Base-by-base conservation (phyloP, 441 rosid species). In the Populus hybrid region DNA sequence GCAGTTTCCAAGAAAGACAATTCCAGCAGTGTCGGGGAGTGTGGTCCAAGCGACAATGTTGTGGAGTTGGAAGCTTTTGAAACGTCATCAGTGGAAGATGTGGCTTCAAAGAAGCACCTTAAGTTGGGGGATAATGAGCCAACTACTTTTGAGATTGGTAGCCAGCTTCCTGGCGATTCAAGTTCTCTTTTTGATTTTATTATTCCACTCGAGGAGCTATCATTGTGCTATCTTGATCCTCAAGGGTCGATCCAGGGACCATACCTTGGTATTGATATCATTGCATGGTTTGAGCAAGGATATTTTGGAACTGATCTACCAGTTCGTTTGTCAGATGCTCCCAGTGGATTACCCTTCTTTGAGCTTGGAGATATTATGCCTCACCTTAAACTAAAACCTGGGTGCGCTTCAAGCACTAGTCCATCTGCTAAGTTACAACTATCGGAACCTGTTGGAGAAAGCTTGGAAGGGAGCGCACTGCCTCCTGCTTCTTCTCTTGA, bases 241-340 rank as follows among this genome's bases (percentile, higher is more conserved):
- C 32, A 30, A 30, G 32, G 32, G 32, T 3, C 32, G 4, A 30
- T 30, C 32, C 32, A 30, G 32, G 32, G 32, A 30, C 32, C 32
- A 3, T 30, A 30, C 32, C 32, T 30, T 30, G 32, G 32, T 30
- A 30, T 30, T 30, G 32, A 30, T 30, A 30, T 30, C 32, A 30
- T 30, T 30, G 32, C 32, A 30, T 30, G 32, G 32, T 30, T 30
- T 30, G 32, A 30, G 32, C 32, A 89, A 80, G 92, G 92, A 7
- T 90, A 88, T 82, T 90, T 90, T 82, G 92, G 91, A 42, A 82
- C 81, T 24, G 94, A 90, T 59, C 85, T 90, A 77, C 92, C 83
- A 12, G 89, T 89, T 67, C 83, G 89, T 69, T 74, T 85, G 74
- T 86, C 87, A 36, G 88, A 88, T 87, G 92, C 91, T 61, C 87